These are phyloP conservation scores for Funneliformis caledonium DNA, from an alignment of 371 early-diverging fungal species.

Conservation along the genomic window DNA sequence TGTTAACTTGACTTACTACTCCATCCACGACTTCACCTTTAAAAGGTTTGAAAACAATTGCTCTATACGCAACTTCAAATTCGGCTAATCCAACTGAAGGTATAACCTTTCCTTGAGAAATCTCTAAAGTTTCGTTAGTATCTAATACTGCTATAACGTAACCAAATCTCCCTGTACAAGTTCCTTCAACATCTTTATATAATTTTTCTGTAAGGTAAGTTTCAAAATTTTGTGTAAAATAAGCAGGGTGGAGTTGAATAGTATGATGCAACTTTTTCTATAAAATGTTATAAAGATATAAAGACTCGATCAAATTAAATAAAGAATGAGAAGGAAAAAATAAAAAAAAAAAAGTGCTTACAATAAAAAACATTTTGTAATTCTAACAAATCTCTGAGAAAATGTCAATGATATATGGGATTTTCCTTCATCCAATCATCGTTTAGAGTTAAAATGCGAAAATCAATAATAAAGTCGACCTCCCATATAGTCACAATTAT, in stretches of 20 bases:
- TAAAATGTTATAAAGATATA: conserved; percentile 20
- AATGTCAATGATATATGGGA: too few species aligned
- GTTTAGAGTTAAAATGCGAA: too few species aligned
- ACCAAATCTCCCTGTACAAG: conserved; percentile 91
- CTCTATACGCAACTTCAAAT: conserved; percentile 93
- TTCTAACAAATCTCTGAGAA: too few species aligned
- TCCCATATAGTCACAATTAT: too few species aligned
- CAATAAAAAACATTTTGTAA: conserved; percentile 1
- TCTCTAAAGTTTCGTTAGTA: conserved; percentile 57
- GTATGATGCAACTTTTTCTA: conserved; percentile 77
- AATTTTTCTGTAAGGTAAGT: conserved; percentile 78
- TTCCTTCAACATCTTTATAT: conserved; percentile 94
- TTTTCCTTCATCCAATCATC: too few species aligned
- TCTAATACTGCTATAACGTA: conserved; percentile 91
- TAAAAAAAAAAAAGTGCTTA: not conserved
- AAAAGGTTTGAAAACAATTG: conserved; percentile 97
- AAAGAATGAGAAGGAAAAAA: not conserved
- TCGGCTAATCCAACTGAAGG: conserved; percentile 91
- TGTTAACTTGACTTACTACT: conserved; percentile 92
- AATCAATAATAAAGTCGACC: too few species aligned
- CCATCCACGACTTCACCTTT: conserved; percentile 98
- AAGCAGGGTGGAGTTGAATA: conserved; percentile 91
- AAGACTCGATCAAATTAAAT: not conserved
- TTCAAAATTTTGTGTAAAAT: conserved; percentile 86
- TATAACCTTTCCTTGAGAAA: conserved; percentile 87